A percentile compares a stretch with the other conserved stretches of the same genome.
Conservation (phyloP, 352 stramenopile species). For the Phytophthora europaea region DNA sequence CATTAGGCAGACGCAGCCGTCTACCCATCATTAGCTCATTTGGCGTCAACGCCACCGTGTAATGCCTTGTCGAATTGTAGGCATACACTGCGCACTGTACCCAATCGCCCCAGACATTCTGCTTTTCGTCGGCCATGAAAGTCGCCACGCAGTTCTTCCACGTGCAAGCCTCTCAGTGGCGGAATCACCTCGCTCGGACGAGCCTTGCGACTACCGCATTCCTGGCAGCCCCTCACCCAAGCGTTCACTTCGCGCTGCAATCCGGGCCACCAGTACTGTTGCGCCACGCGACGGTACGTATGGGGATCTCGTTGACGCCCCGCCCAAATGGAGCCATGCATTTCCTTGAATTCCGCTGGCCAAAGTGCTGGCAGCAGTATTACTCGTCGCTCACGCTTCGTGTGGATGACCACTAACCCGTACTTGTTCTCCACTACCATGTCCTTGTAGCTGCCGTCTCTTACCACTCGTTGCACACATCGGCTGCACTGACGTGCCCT, state of each 20-base stretch:
- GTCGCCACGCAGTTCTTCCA: constrained; percentile 12
- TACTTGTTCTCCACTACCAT: background rate
- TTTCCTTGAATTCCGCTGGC: constrained; percentile 6
- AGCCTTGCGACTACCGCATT: background rate
- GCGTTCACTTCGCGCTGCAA: background rate
- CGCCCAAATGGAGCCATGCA: constrained; percentile 3
- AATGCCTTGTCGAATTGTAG: background rate
- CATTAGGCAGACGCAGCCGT: background rate
- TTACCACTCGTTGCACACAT: background rate
- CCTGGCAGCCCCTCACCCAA: constrained; percentile 7
- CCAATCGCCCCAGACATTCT: background rate
- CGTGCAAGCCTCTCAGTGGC: background rate
- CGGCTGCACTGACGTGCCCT: background rate
- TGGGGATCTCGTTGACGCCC: constrained; percentile 1
- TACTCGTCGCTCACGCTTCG: background rate
- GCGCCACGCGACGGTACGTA: background rate
- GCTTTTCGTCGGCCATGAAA: background rate
- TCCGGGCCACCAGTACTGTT: background rate
- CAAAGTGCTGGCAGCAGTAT: background rate
- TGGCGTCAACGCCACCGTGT: background rate
- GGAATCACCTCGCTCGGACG: background rate
- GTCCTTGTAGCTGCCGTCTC: background rate
- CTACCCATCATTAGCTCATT: constrained; percentile 13
- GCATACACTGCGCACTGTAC: background rate
- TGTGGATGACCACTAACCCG: background rate